Base-by-base conservation (phyloP, 208 protist species). In the Leishmania tropica region DNA sequence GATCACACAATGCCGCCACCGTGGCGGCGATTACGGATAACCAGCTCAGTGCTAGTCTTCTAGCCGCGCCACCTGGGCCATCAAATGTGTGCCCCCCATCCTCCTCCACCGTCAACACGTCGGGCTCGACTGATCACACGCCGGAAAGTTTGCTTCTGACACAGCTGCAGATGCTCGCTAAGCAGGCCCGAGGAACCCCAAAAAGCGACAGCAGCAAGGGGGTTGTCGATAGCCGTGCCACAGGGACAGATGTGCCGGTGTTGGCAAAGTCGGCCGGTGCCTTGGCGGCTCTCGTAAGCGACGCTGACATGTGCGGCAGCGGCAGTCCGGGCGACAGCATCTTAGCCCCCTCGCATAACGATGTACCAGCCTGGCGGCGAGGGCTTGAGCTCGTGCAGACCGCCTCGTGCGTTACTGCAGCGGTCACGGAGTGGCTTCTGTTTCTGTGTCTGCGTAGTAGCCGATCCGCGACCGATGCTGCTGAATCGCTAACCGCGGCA, bases 371-470 rank as follows among this genome's bases (percentile, higher is more conserved):
- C 13, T 85, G 82, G 82, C 28, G 76, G 62, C 53, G 37, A 37
- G 82, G 60, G 24, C 28, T 85, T 5, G 40, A 81, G 28, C 72
- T 81, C 7, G 76, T 56, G 10, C 62, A 85, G n/a, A 51, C 28
- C 7, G 21, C 31, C n/a, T 37, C 40, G 37, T n/a, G 53, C 51
- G 15, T 51, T 47, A 76, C 31, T 28, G 31, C 5, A 35, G 51
- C 48, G 19, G 53, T 76, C 73, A 76, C 54, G 15, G 82, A 85
- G 64, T 81, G 78, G 77, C 72, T 81, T 11, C 54, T 85, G 42
- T 85, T 81, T 51, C 13, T 85, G 1, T 81, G 82, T 53, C 60
- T 85, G 3, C 76, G 78, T 6, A 78, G 82, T 48, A 54, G 11
- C 70, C 70, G 37, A 74, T 11, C 42, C 10, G 11, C 70, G 11